Conservation (phyloP, 495 filamentous ascomycete species). For the Friedmanniomyces simplex region DNA sequence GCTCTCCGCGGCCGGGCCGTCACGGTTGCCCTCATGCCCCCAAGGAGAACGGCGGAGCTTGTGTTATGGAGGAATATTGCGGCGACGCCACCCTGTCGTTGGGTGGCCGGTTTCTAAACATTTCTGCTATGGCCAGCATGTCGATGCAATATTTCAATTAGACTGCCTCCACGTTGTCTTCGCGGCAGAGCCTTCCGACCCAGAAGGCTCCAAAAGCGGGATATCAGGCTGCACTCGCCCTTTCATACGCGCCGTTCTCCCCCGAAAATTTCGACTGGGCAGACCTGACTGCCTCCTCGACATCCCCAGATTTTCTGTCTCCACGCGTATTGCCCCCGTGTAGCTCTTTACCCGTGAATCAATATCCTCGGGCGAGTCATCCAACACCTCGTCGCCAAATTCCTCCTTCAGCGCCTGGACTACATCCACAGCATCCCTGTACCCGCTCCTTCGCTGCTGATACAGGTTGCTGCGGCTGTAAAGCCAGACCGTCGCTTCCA, state of each 20-base stretch:
- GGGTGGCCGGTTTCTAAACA: no score
- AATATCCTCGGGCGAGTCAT: background rate
- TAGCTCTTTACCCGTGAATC: background rate
- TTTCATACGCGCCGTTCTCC: background rate
- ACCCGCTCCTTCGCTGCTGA: background rate
- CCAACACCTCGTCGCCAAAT: background rate
- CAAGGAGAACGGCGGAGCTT: no score
- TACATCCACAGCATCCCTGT: conserved; percentile 1
- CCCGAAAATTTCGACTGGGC: background rate
- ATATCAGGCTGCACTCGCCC: background rate
- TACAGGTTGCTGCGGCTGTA: background rate
- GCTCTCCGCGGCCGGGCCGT: no score
- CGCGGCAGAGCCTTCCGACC: background rate
- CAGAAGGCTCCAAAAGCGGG: background rate
- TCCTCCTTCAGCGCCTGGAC: background rate
- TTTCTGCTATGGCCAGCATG: no score
- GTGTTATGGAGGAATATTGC: no score
- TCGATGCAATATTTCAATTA: no score
- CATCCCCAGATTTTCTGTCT: background rate
- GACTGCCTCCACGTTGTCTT: background rate
- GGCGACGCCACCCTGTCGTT: no score
- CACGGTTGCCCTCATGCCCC: no score
- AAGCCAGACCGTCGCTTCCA: background rate
- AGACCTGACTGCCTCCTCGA: background rate
- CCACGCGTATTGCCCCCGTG: background rate